These are phyloP conservation scores for Hymenochaete sp. DNA, from an alignment of 1,284 basidiomycete species.

Conservation along the genomic window DNA sequence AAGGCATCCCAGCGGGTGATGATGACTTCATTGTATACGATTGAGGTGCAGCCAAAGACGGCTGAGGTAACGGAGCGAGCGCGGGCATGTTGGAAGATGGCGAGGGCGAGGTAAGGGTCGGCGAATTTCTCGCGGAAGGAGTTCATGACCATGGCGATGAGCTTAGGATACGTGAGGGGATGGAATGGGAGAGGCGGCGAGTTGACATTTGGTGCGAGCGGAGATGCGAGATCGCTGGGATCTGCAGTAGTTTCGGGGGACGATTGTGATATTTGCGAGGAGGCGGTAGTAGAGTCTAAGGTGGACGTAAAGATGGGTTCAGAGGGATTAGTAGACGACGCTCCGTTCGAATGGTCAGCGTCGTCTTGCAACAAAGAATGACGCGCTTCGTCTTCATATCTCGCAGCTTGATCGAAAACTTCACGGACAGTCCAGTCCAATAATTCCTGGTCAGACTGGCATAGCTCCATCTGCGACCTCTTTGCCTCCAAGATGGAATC, in stretches of 20 bases:
- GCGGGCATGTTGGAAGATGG: conserved; percentile 72
- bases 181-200: conserved; percentile 31
- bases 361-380: conserved; percentile 30
- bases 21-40: conserved; percentile 79
- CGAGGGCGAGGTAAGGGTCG: conserved; percentile 76
- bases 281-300: background rate
- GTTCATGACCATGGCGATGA: conserved; percentile 67
- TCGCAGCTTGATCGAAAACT: conserved; percentile 54
- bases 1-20: conserved; percentile 75
- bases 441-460: conserved; percentile 62
- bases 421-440: conserved; percentile 68
- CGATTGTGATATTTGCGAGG: background rate
- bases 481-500: conserved; percentile 55
- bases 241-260: background rate
- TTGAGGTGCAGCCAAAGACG: conserved; percentile 79
- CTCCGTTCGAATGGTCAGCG: too few relatives aligned
- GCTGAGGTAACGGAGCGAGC: conserved; percentile 68
- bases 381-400: conserved; percentile 40
- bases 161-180: conserved; percentile 60
- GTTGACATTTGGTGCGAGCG: background rate
- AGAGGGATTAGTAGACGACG: too few relatives aligned
- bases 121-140: conserved; percentile 67
- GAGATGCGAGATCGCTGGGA: background rate
- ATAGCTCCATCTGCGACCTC: conserved; percentile 67
- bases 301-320: conserved; percentile 7